Evolutionary conservation across 768 basidiomycete species (phyloP), one percentile per base, ranked within the genome.

Genomic region (Termitomyces sp.): DNA sequence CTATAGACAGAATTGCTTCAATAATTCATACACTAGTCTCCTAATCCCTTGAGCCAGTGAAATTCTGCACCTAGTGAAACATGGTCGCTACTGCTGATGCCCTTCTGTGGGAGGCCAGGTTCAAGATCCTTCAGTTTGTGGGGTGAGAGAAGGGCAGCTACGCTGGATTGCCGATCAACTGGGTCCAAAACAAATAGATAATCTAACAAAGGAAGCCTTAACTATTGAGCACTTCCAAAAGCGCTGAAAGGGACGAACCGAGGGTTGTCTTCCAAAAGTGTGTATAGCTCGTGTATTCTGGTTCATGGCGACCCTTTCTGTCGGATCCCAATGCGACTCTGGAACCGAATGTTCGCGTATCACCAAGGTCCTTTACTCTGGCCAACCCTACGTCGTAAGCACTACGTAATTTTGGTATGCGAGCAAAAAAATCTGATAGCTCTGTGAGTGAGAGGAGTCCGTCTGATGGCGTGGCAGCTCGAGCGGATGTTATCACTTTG

Each of bases 211-310:
- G 12, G 30, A n/a, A 38, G 16, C 32, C 24, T 26, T 7, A 30
- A 42, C 1, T 45, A 35, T 42, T 20, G 24, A 33, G 38, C 46
- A 6, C 35, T 26, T 28, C 4, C 7, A 24, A 38, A 5, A 32
- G 16, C 12, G 12, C 3, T 12, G 0, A 22, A 28, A 47, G 10
- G 38, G 10, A 67, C 75, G 59, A 63, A 89, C 93, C 93, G 67
- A 95, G 68, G 3, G 88, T 87, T 9, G 87, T 73, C 65, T 89
- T 83, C 92, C 92, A 95, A 65, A 86, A 87, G 69, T 91, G 84
- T 0, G 95, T 93, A 66, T 88, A 96, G 67, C 88, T 91, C 38
- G 94, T 95, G 76, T 86, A 98, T 69, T 84, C 80, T 3, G 94
- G 93, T 67, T 95, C 92, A 67, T 80, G 71, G 12, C 71, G 75